Evolutionary conservation across 768 basidiomycete species (phyloP).

Genomic region (Rhizopogon salebrosus): DNA sequence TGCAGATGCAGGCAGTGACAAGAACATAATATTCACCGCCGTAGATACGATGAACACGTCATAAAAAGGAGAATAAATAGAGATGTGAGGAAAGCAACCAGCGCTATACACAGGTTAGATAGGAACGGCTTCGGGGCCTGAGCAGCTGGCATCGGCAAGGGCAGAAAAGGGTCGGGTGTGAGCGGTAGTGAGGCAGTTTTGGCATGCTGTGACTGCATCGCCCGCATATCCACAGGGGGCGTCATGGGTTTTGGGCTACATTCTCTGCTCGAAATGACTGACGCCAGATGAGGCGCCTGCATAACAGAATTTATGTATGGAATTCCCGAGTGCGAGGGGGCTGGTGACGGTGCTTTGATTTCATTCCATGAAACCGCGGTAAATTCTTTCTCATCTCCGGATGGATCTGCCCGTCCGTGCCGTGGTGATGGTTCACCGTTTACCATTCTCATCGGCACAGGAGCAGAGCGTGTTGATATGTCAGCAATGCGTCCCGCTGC

Average conservation of each 20-base stretch:
- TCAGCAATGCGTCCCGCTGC: not conserved
- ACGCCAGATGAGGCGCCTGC: not conserved
- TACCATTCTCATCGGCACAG: not conserved
- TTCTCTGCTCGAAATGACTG: not conserved
- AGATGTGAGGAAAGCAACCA: not conserved
- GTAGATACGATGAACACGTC: not conserved
- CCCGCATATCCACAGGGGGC: not conserved
- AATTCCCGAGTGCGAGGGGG: not conserved
- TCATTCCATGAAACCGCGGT: not conserved
- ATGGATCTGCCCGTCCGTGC: not conserved
- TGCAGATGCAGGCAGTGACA: not conserved
- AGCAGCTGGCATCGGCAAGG: not conserved
- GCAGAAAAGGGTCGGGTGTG: not conserved
- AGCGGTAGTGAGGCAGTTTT: not conserved
- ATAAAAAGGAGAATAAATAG: not conserved
- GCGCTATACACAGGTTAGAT: not conserved
- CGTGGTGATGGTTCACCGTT: not conserved
- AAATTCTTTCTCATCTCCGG: slow-evolving; percentile 1
- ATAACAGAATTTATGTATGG: not conserved
- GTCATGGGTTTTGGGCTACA: not conserved
- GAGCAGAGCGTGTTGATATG: not conserved
- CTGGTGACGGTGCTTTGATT: not conserved
- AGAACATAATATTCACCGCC: not conserved
- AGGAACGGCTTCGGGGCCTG: not conserved
- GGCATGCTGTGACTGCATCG: not conserved